Conservation (phyloP, 106 monocot species). For the Platanthera zijinensis region DNA sequence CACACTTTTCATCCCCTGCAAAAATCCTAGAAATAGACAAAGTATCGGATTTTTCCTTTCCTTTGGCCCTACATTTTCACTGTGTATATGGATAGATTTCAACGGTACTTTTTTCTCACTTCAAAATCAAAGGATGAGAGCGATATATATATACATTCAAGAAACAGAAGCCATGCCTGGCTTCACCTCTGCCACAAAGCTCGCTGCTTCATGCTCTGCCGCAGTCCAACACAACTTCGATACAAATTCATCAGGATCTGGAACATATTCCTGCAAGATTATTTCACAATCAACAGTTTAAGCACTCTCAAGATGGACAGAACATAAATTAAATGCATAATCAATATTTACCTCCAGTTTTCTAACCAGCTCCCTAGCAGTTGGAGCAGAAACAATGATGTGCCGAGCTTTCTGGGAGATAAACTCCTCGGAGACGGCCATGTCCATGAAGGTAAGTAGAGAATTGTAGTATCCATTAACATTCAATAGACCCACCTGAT, state of each 20-base stretch:
- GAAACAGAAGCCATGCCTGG: constrained; percentile 11
- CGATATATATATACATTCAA: neutral
- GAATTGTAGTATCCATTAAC: constrained; percentile 44
- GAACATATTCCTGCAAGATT: constrained; percentile 13
- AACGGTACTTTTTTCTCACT: neutral
- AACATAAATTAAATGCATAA: neutral
- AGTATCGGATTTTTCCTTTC: neutral
- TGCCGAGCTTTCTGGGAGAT: constrained; percentile 23
- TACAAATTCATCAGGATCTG: constrained; percentile 18
- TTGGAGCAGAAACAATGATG: constrained; percentile 34
- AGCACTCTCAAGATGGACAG: neutral
- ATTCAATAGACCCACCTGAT: constrained; percentile 40
- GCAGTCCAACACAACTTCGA: constrained; percentile 20
- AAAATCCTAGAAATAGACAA: neutral
- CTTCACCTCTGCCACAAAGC: constrained; percentile 4
- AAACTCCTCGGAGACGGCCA: constrained; percentile 38
- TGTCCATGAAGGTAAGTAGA: constrained; percentile 30
- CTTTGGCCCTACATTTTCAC: too few species aligned
- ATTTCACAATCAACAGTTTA: neutral
- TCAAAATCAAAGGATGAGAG: neutral
- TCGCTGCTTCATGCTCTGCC: constrained; percentile 5
- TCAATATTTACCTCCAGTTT: constrained; percentile 32
- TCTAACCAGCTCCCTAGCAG: constrained; percentile 27
- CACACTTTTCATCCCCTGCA: neutral
- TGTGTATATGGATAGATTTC: neutral